Evolutionary conservation across 2,329 filamentous ascomycete species (phyloP), one percentile per base, ranked within the genome.

Genomic region (Neofusicoccum sp.): DNA sequence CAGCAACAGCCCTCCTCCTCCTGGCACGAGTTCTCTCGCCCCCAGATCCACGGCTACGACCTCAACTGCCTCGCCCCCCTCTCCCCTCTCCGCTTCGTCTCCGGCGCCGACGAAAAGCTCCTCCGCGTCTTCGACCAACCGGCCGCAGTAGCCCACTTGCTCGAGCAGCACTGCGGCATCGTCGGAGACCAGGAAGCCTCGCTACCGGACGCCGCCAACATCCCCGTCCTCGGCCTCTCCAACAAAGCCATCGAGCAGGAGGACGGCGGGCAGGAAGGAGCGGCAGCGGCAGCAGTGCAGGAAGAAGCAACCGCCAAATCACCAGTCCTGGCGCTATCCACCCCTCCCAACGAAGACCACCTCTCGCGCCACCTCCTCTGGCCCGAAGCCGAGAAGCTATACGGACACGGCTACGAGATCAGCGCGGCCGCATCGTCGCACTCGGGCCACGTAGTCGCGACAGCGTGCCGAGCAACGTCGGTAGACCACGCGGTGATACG

Each of bases 1-100:
- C 48, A 22, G 31, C 48, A 34, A 9, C 71, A 69, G 11, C 28
- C 44, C 4, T 4, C 66, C 44, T 92, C 92, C 8, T 92, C 92
- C 9, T 99, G 95, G 95, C 94, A 98, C 76, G 95, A 99, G 76
- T 93, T 98, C 81, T 90, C 93, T 1, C 84, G 95, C 56, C 95
- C 95, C 3, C 95, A 99, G 75, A 99, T 99, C 67, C 95, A 99
- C 74, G 95, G 95, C 41, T 99, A 99, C 75, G 94, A 99, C 75
- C 84, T 99, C 61, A 99, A 98, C 80, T 98, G 95, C 75, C 88
- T 98, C 66, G 90, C 93, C 71, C 85, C 88, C 0, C 81, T 97
- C 4, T 88, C 87, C 6, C 77, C 85, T 6, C 84, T 86, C 6
- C 89, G 89, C 68, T 99, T 99, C 73, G 89, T 98, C 28, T 96